Base-by-base conservation (phyloP, 352 stramenopile genomes). In the Phytophthora constricta region DNA sequence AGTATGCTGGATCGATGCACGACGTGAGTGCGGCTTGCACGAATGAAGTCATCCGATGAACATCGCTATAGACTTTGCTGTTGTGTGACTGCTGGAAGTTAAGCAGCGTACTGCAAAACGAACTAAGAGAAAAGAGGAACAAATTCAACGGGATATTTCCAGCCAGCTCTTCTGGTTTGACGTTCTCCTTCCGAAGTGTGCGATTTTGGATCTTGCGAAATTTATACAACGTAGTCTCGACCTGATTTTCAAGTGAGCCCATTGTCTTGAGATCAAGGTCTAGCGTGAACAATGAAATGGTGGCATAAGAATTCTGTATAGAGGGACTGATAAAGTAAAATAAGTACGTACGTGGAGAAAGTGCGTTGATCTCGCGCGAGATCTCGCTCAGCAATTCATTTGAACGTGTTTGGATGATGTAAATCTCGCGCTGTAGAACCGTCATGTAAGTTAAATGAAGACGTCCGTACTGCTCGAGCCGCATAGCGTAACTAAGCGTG, bases 91-190 rank as follows among this genome's bases (percentile, higher is more conserved):
- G 65, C 51, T 89, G 70, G 63, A 90, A 92, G 27, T 79, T 74
- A 41, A 91, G 69, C 3, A 92, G 59, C n/a, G 82, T 90, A 37
- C 76, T 79, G 69, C 84, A 93, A 50, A 91, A 89, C 13, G 84
- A 91, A 55, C 91, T 84, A 27, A 93, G 68, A 26, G 84, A 90
- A 55, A 91, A 92, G 8, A 90, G 55, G 68, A 93, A 92, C 8
- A 93, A 56, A 57, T 90, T 91, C 3, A 93, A 76, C 13, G 84
- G 82, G 5, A 91, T 79, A 58, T 92, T 92, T 33, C 80, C 82
- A 50, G 83, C 80, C 14, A 93, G 70, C 23, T 91, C 80, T 41
- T 84, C 80, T 14, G 68, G 51, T 3, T 76, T 87, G 17, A 85
- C 74, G 22, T 67, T 72, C 42, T 89, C 68, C 11, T 63, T 74